phyloP scores from a whole-genome alignment of 2,329 filamentous ascomycete species.

The Penicillium sp. region DNA sequence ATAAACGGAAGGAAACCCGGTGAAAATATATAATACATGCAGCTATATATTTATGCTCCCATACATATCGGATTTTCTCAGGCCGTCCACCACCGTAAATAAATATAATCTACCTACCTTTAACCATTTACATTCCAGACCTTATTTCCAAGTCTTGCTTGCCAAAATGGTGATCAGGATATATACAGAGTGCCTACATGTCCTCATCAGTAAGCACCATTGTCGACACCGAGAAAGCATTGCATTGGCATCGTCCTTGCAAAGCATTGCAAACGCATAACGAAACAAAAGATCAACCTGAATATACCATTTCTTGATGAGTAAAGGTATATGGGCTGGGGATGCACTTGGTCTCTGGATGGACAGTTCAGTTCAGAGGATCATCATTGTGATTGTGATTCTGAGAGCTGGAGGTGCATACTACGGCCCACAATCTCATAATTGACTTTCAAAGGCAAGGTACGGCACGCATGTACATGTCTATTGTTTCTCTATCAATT shows the following conservation, averaged over 20 bases:
- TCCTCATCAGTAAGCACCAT: not conserved
- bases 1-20: not conserved
- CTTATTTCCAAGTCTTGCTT: too few species aligned
- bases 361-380: not conserved
- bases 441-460: not conserved
- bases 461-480: not conserved
- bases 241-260: not conserved
- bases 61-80: too few species aligned
- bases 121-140: too few species aligned
- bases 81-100: too few species aligned
- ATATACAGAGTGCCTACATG: not conserved
- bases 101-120: too few species aligned
- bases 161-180: too few species aligned
- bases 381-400: not conserved
- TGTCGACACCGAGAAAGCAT: not conserved
- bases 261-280: not conserved
- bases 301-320: too few species aligned
- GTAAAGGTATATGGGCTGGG: not conserved
- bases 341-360: not conserved
- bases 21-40: too few species aligned
- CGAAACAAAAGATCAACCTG: too few species aligned
- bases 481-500: not conserved
- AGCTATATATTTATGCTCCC: too few species aligned
- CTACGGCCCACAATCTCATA: too few species aligned
- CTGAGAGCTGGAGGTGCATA: not conserved